phyloP scores from a whole-genome alignment of 176 grass and related monocot species.

The Luzula sylvatica region DNA sequence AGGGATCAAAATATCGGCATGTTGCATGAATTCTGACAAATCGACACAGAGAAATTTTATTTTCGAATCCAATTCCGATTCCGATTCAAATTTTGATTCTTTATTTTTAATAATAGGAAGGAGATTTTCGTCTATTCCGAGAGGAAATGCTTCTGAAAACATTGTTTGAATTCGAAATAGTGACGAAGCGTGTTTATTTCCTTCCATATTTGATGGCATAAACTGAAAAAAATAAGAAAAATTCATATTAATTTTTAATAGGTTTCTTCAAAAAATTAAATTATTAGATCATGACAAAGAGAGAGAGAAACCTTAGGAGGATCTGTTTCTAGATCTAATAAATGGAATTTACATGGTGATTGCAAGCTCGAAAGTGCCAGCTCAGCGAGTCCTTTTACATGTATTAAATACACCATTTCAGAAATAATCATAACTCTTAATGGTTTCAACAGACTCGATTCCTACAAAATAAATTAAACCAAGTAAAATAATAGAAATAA shows the following conservation, averaged over 20 bases:
- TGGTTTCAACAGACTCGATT: slow-evolving; percentile 47
- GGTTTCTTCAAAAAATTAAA: slow-evolving; percentile 14
- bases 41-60: slow-evolving; percentile 33
- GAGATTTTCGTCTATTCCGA: slow-evolving; percentile 20
- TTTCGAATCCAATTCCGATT: slow-evolving; percentile 9
- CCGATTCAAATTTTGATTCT: slow-evolving; percentile 2
- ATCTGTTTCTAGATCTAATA: slow-evolving; percentile 56
- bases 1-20: slow-evolving; percentile 40
- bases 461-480: slow-evolving; percentile 19
- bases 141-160: slow-evolving; percentile 49
- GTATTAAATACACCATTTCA: slow-evolving; percentile 72
- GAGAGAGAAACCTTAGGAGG: slow-evolving; percentile 36
- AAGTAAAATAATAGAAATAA: background rate
- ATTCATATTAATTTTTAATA: background rate
- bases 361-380: slow-evolving; percentile 35
- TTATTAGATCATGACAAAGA: no score
- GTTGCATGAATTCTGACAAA: slow-evolving; percentile 36
- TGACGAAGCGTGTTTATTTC: slow-evolving; percentile 29
- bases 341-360: slow-evolving; percentile 37
- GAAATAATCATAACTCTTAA: slow-evolving; percentile 63
- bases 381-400: slow-evolving; percentile 58
- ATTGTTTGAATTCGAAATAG: slow-evolving; percentile 43
- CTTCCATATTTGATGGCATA: slow-evolving; percentile 36
- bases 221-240: slow-evolving; percentile 17
- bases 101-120: slow-evolving; percentile 3